Conservation (phyloP, 345 rosid genomes). For the Cochlearia excelsa region DNA sequence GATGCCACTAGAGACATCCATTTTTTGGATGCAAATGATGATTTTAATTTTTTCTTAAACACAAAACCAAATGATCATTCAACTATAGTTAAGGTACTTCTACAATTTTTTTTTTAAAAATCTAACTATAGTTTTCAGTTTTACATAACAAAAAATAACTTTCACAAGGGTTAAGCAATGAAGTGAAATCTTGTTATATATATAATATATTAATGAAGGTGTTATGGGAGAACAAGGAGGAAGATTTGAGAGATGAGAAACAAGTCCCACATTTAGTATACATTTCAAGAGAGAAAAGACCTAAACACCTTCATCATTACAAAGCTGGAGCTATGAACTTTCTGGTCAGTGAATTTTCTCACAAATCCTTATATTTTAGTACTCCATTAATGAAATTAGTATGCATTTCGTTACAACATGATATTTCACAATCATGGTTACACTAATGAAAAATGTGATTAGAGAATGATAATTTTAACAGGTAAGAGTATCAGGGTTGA, state of each 20-base stretch:
- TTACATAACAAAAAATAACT: neutral
- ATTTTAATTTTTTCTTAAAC: slow-evolving; percentile 43
- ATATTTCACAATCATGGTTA: too few species aligned
- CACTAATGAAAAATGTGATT: too few species aligned
- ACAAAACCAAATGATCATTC: slow-evolving; percentile 47
- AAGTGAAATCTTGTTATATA: neutral
- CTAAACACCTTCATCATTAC: slow-evolving; percentile 52
- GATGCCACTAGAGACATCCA: slow-evolving; percentile 29
- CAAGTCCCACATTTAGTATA: slow-evolving; percentile 59
- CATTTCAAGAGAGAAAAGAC: slow-evolving; percentile 63
- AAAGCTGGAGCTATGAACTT: slow-evolving; percentile 87
- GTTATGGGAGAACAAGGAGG: slow-evolving; percentile 46
- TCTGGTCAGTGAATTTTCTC: slow-evolving; percentile 26
- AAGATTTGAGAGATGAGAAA: slow-evolving; percentile 29
- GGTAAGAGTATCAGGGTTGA: neutral
- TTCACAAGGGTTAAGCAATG: neutral
- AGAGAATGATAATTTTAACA: neutral
- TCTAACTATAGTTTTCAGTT: neutral
- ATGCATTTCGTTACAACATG: too few species aligned
- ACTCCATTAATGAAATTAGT: too few species aligned
- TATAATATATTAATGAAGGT: slow-evolving; percentile 35
- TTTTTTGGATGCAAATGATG: slow-evolving; percentile 33
- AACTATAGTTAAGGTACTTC: slow-evolving; percentile 53
- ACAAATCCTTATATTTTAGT: too few species aligned
- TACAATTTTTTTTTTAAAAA: neutral